A percentile compares a stretch with the other conserved stretches of the same genome.
phyloP scores from a whole-genome alignment of 306 rosid genomes.

The Lotus japonicus region DNA sequence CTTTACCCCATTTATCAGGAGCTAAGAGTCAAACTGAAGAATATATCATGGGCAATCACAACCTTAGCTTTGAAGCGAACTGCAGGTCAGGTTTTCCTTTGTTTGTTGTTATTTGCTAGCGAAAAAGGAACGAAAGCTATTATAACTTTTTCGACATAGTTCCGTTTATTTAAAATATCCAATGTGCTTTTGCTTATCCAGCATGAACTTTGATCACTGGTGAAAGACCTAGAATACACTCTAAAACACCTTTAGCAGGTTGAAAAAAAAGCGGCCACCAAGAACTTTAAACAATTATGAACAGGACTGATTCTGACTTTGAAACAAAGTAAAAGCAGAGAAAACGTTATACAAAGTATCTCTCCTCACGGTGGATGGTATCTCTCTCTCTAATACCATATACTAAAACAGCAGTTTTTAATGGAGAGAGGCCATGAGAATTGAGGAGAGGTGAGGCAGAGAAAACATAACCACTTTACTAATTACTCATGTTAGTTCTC shows the following conservation, averaged over 20 bases:
- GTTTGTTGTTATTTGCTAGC: constrained; percentile 16
- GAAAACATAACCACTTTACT: neutral
- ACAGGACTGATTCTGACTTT: neutral
- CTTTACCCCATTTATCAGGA: constrained; percentile 38
- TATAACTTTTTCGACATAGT: neutral
- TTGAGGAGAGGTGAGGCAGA: neutral
- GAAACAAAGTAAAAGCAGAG: neutral
- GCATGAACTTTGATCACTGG: neutral
- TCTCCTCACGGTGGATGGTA: neutral
- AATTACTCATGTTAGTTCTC: neutral
- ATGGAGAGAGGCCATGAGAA: neutral
- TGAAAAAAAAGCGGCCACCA: neutral
- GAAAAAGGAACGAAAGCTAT: neutral
- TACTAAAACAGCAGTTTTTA: neutral
- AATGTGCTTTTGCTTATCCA: neutral
- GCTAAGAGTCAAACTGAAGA: constrained; percentile 52
- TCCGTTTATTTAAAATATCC: constrained; percentile 23
- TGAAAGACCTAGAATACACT: neutral
- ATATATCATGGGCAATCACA: constrained; percentile 67
- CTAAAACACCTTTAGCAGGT: neutral
- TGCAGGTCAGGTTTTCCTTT: constrained; percentile 35
- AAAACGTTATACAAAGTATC: neutral
- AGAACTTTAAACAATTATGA: neutral
- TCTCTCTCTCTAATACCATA: neutral
- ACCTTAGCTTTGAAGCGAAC: constrained; percentile 53